Percentiles rank a stretch among this genome's conserved stretches.
Evolutionary conservation across 371 early-diverging fungal genomes (phyloP).

Genomic region (Basidiobolus meristosporus): DNA sequence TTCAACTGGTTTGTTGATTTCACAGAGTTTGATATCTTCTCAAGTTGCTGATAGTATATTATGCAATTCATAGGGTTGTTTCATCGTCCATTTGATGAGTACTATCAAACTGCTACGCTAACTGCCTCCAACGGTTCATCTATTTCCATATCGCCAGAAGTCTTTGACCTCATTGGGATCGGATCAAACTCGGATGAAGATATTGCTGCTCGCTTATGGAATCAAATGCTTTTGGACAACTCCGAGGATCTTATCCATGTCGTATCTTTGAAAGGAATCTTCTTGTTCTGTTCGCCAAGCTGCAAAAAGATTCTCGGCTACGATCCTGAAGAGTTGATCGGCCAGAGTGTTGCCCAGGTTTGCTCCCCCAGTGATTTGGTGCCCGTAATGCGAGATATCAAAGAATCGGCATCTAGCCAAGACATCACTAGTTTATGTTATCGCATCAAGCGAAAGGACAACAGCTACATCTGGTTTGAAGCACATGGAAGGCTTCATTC

Average conservation of each 20-base stretch:
- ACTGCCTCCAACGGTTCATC: too few species aligned
- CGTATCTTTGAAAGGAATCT: conserved; percentile 35
- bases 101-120: neutral
- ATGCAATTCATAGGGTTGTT: too few species aligned
- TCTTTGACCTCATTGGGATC: conserved; percentile 4
- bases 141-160: conserved; percentile 4
- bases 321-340: conserved; percentile 28
- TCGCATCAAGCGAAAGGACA: conserved; percentile 27
- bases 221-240: conserved; percentile 14
- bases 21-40: too few species aligned
- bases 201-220: conserved; percentile 14
- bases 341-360: conserved; percentile 23
- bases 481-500: conserved; percentile 29
- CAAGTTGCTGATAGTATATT: too few species aligned
- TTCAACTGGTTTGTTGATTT: too few species aligned
- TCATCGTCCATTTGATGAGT: too few species aligned
- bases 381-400: conserved; percentile 38
- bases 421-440: conserved; percentile 24
- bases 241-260: conserved; percentile 34
- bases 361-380: conserved; percentile 41
- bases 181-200: neutral
- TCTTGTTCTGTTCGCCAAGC: conserved; percentile 29
- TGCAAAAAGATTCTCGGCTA: conserved; percentile 22
- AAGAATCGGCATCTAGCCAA: conserved; percentile 12
- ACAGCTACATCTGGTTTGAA: conserved; percentile 40